These are phyloP conservation scores for Boeremia lycopersici DNA, from an alignment of 2,329 filamentous ascomycete species.

Conservation along the genomic window DNA sequence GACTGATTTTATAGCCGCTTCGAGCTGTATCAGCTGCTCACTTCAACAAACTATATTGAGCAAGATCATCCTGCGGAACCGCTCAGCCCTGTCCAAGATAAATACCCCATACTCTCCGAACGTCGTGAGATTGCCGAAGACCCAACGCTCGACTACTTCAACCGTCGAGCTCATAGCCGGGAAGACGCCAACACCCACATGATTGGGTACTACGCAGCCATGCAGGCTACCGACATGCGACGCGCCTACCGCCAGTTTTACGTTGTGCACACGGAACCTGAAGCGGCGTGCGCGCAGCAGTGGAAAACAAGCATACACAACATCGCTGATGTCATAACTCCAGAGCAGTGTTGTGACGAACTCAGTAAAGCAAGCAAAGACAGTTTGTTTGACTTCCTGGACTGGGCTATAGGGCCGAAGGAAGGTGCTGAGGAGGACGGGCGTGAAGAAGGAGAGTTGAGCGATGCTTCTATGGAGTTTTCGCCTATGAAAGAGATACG, in stretches of 20 bases:
- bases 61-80: conserved; percentile 25
- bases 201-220: conserved; percentile 34
- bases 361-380: conserved; percentile 25
- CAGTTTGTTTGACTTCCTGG: conserved; percentile 37
- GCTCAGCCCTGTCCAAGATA: conserved; percentile 24
- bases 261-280: conserved; percentile 39
- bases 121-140: conserved; percentile 26
- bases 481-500: background rate
- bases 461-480: conserved; percentile 1
- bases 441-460: background rate
- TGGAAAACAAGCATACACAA: conserved; percentile 34
- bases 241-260: conserved; percentile 40
- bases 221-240: conserved; percentile 26
- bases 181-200: conserved; percentile 34
- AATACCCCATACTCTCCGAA: conserved; percentile 40
- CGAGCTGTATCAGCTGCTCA: conserved; percentile 35
- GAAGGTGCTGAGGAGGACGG: background rate
- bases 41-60: conserved; percentile 30
- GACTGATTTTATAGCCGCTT: conserved; percentile 19
- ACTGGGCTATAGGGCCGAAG: conserved; percentile 28
- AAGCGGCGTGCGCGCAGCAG: conserved; percentile 13
- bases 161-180: conserved; percentile 22
- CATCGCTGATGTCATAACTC: conserved; percentile 38
- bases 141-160: conserved; percentile 32
- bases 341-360: conserved; percentile 33